Evolutionary conservation across 2,329 filamentous ascomycete genomes (phyloP).

Genomic region (Fusarium pininemorale): DNA sequence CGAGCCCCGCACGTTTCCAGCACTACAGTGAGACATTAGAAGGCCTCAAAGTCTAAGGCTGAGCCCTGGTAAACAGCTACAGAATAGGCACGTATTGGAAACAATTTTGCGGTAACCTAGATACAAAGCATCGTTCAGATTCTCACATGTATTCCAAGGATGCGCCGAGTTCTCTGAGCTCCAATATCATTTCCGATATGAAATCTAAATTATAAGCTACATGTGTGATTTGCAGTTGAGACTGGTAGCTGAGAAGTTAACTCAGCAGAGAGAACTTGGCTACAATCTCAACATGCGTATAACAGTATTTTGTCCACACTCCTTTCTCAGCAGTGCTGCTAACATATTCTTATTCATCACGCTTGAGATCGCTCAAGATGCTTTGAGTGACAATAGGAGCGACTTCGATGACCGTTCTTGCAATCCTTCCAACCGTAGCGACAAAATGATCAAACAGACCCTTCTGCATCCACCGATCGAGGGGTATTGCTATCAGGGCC

Average conservation of each 20-base stretch:
- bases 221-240: too few relatives aligned
- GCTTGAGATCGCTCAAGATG: not conserved
- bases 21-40: not conserved
- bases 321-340: too few relatives aligned
- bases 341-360: fast-evolving
- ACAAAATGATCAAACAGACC: not conserved
- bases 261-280: too few relatives aligned
- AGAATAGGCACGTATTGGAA: fast-evolving
- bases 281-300: not conserved
- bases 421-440: fast-evolving
- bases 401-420: not conserved
- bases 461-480: not conserved
- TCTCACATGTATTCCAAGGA: not conserved
- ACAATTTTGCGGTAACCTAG: fast-evolving
- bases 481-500: not conserved
- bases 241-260: too few relatives aligned
- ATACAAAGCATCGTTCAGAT: not conserved
- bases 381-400: not conserved
- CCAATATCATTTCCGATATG: not conserved
- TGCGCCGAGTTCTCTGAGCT: not conserved
- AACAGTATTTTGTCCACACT: fast-evolving
- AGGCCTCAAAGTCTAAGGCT: not conserved
- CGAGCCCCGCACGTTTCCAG: not conserved
- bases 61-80: fast-evolving
- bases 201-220: too few relatives aligned